Conservation (phyloP, 352 stramenopile species). For the Phytopythium aichiense region DNA sequence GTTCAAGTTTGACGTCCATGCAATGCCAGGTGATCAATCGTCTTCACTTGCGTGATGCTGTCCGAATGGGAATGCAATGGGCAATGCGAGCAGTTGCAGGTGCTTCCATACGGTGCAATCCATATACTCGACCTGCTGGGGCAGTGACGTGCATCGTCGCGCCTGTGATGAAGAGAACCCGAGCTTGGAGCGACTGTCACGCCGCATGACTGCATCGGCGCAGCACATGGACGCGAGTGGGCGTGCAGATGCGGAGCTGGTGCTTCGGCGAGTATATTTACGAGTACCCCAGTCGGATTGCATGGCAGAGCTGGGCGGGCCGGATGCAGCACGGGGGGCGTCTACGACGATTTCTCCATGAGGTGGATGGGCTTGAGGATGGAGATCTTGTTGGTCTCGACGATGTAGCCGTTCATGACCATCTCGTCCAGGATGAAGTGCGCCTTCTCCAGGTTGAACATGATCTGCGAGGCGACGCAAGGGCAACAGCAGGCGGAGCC, state of each 20-base stretch:
- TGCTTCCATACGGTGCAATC: too few species aligned
- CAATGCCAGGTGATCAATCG: not conserved
- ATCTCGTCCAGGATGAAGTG: constrained; percentile 94
- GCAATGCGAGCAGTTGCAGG: not conserved
- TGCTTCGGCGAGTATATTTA: constrained; percentile 2
- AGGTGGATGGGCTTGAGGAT: constrained; percentile 98
- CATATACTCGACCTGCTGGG: too few species aligned
- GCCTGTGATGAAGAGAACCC: too few species aligned
- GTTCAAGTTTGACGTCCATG: not conserved
- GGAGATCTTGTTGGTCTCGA: constrained; percentile 99
- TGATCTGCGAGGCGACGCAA: constrained; percentile 57
- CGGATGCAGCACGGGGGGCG: not conserved
- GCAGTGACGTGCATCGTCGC: too few species aligned
- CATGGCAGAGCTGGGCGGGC: not conserved
- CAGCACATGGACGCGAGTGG: too few species aligned
- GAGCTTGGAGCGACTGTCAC: too few species aligned
- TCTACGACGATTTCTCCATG: constrained; percentile 95
- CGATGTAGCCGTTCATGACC: constrained; percentile 99
- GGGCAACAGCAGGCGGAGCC: not conserved
- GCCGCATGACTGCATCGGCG: too few species aligned
- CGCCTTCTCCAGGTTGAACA: constrained; percentile 91
- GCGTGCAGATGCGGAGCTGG: too few species aligned
- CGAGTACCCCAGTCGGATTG: not conserved
- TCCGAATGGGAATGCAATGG: not conserved
- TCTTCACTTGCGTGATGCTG: not conserved